phyloP scores from a whole-genome alignment of 73 alveolate species.

The Paramecium biaurelia region DNA sequence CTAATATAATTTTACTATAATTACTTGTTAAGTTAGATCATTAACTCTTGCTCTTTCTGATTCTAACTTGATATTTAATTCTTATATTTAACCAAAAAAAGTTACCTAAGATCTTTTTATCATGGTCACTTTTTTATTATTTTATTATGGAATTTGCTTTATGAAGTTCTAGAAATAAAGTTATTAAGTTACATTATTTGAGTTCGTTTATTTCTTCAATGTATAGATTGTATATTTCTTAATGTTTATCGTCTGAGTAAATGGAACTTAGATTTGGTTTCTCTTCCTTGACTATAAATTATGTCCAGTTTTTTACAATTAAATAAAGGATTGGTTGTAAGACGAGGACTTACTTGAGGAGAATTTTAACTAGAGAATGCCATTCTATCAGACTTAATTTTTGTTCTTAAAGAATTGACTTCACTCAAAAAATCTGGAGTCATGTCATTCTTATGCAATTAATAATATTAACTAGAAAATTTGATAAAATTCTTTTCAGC shows the following conservation, averaged over 20 bases:
- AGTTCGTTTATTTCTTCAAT: background rate
- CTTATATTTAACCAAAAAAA: background rate
- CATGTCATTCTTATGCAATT: background rate
- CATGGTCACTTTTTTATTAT: background rate
- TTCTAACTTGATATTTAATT: background rate
- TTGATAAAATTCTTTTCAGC: constrained; percentile 19
- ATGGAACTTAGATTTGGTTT: background rate
- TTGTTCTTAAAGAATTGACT: background rate
- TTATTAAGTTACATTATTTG: background rate
- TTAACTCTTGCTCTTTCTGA: background rate
- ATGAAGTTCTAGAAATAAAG: background rate
- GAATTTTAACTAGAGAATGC: background rate
- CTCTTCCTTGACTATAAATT: background rate
- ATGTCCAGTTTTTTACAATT: background rate
- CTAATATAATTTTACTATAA: background rate
- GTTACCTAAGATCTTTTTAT: background rate
- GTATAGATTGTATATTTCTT: background rate
- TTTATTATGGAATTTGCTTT: background rate
- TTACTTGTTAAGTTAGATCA: background rate
- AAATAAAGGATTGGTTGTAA: background rate
- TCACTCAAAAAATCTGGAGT: background rate
- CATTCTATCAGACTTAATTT: background rate
- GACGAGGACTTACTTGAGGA: background rate
- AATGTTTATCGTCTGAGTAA: background rate
- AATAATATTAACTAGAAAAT: background rate